Percentiles rank a stretch among this genome's conserved stretches.
Evolutionary conservation across 352 stramenopile genomes (phyloP).

Genomic region (Phytopythium montanum): DNA sequence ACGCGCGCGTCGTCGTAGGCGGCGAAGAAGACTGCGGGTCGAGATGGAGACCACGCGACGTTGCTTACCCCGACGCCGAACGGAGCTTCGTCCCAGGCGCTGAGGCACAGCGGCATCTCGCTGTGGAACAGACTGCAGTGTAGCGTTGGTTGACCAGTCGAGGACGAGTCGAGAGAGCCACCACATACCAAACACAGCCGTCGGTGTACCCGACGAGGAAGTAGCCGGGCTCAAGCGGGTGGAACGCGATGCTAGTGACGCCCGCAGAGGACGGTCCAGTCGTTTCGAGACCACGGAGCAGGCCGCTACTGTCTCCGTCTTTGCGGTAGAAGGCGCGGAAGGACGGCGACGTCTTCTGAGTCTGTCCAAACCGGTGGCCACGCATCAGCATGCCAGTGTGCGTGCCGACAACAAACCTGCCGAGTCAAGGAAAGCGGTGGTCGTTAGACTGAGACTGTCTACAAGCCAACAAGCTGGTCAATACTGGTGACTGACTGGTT

Average conservation of each 20-base stretch:
- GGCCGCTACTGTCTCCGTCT: not conserved
- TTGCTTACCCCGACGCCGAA: constrained; percentile 36
- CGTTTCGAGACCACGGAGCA: not conserved
- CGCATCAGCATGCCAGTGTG: constrained; percentile 31
- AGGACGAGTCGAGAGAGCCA: too few species aligned
- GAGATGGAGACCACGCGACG: constrained; percentile 49
- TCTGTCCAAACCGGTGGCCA: constrained; percentile 40
- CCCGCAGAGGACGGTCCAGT: constrained; percentile 3
- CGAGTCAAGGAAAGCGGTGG: not conserved
- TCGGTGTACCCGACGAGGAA: constrained; percentile 70
- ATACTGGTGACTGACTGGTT: constrained; percentile 33
- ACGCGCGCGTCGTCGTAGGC: constrained; percentile 44
- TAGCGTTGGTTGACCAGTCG: not conserved
- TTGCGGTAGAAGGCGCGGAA: constrained; percentile 10
- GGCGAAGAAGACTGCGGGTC: constrained; percentile 49
- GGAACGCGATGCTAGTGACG: constrained; percentile 49
- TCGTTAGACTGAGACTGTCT: not conserved
- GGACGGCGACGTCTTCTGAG: constrained; percentile 1
- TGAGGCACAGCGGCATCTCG: constrained; percentile 29
- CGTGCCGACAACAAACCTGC: constrained; percentile 50
- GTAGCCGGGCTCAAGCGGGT: constrained; percentile 41
- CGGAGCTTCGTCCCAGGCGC: constrained; percentile 47
- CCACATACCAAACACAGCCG: constrained; percentile 37
- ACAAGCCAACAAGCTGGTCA: not conserved
- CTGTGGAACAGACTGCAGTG: constrained; percentile 39